Conservation (phyloP, 495 filamentous ascomycete species). For the Penicillium robsamsonii region DNA sequence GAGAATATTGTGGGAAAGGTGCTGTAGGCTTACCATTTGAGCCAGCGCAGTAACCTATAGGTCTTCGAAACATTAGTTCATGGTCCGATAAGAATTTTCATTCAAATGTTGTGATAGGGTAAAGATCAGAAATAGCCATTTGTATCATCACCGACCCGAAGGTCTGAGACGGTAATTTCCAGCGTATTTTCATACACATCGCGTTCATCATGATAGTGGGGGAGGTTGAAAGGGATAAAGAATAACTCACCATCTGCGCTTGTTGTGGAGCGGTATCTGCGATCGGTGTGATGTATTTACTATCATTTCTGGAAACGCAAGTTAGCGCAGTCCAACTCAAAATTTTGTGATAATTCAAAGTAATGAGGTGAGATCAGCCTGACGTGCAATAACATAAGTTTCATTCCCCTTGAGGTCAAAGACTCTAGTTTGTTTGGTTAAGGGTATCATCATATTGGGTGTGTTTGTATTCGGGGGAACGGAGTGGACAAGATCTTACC, state of each 20-base stretch:
- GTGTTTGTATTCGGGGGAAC: slow-evolving; percentile 11
- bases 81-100: slow-evolving; percentile 8
- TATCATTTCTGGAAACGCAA: slow-evolving; percentile 23
- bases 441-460: slow-evolving; percentile 64
- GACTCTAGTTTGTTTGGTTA: slow-evolving; percentile 99
- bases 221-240: slow-evolving; percentile 4
- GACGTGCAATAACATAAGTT: slow-evolving; percentile 96
- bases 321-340: slow-evolving; percentile 29
- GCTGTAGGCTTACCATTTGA: slow-evolving; percentile 33
- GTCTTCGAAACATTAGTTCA: slow-evolving; percentile 31
- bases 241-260: slow-evolving; percentile 31
- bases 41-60: slow-evolving; percentile 3
- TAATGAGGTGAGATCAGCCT: slow-evolving; percentile 77
- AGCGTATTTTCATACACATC: slow-evolving; percentile 78
- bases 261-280: neutral
- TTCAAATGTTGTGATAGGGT: slow-evolving; percentile 13
- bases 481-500: slow-evolving; percentile 20
- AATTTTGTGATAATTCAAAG: slow-evolving; percentile 17
- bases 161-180: slow-evolving; percentile 99
- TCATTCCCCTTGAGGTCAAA: slow-evolving; percentile 92
- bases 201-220: slow-evolving; percentile 70
- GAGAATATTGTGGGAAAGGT: slow-evolving; percentile 15
- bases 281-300: slow-evolving; percentile 2
- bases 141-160: slow-evolving; percentile 74
- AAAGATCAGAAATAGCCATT: slow-evolving; percentile 82